Percentiles rank a stretch among this genome's conserved stretches.
phyloP scores from a whole-genome alignment of 257 asterid genomes.

The Salvia miltiorrhiza region DNA sequence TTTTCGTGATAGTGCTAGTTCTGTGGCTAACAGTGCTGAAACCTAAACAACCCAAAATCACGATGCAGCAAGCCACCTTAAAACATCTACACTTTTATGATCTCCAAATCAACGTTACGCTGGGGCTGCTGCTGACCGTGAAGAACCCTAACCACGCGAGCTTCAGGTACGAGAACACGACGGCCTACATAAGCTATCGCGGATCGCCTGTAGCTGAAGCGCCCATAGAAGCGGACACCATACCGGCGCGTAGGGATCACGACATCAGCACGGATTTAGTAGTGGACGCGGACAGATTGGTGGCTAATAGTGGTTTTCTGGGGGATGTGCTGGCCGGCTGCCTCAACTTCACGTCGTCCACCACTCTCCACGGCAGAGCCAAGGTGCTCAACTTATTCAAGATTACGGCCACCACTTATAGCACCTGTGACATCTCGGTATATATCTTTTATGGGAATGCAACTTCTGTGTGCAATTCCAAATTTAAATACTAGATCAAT shows the following conservation, averaged over 20 bases:
- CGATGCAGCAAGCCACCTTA: conserved; percentile 35
- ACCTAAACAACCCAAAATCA: conserved; percentile 50
- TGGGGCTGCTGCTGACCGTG: conserved; percentile 40
- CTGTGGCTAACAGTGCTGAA: conserved; percentile 43
- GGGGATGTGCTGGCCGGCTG: conserved; percentile 31
- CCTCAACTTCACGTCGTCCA: conserved; percentile 49
- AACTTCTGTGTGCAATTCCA: conserved; percentile 41
- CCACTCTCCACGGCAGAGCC: conserved; percentile 44
- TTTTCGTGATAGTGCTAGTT: conserved; percentile 12
- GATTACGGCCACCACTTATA: conserved; percentile 35
- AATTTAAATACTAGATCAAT: conserved; percentile 22
- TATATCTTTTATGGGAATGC: conserved; percentile 28
- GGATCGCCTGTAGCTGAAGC: conserved; percentile 40
- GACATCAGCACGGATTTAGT: conserved; percentile 33
- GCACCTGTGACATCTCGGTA: conserved; percentile 47
- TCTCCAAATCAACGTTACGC: conserved; percentile 40
- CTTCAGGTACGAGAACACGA: conserved; percentile 37
- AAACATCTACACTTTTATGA: conserved; percentile 14
- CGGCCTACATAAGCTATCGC: conserved; percentile 35
- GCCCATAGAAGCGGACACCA: conserved; percentile 31
- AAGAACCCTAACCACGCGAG: conserved; percentile 53
- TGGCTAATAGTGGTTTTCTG: conserved; percentile 22
- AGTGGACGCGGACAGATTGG: conserved; percentile 24
- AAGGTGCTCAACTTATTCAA: conserved; percentile 39
- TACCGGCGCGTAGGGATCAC: conserved; percentile 48